phyloP scores from a whole-genome alignment of 768 basidiomycete species.

The Candolleomyces eurysporus region DNA sequence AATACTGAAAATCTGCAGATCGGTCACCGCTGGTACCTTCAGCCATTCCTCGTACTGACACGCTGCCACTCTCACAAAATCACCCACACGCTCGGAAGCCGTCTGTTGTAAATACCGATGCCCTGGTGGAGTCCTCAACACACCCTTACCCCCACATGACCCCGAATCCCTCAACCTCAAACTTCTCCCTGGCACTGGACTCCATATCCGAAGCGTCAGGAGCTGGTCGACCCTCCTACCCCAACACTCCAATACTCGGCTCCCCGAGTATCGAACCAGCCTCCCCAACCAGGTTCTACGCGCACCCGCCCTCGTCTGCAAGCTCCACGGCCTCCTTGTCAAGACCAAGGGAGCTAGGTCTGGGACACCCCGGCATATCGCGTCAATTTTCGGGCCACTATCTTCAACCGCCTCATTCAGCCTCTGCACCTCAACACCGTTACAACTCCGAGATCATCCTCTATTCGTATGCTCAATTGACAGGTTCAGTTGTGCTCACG shows the following conservation, averaged over 20 bases:
- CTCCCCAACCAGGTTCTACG: constrained; percentile 22
- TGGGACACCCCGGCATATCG: constrained; percentile 42
- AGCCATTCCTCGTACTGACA: constrained; percentile 48
- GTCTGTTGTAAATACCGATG: constrained; percentile 41
- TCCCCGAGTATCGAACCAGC: constrained; percentile 29
- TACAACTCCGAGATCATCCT: constrained; percentile 68
- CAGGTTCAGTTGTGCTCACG: constrained; percentile 62
- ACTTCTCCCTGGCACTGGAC: constrained; percentile 37
- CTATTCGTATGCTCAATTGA: constrained; percentile 82
- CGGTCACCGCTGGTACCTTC: constrained; percentile 38
- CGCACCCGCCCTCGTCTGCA: constrained; percentile 4
- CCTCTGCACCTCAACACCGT: constrained; percentile 41
- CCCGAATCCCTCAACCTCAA: constrained; percentile 17
- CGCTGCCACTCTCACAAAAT: constrained; percentile 51
- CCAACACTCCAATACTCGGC: constrained; percentile 22
- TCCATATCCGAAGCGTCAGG: constrained; percentile 29
- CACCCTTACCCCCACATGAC: constrained; percentile 36
- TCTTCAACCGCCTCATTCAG: constrained; percentile 30
- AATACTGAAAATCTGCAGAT: constrained; percentile 21
- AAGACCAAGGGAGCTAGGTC: constrained; percentile 34
- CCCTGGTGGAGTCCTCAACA: constrained; percentile 26
- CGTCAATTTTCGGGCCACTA: constrained; percentile 14
- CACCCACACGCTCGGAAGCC: constrained; percentile 81
- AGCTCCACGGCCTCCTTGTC: constrained; percentile 11
- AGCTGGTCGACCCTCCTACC: constrained; percentile 23